Conservation (phyloP, 2,329 filamentous ascomycete species). For the Alternaria longipes region DNA sequence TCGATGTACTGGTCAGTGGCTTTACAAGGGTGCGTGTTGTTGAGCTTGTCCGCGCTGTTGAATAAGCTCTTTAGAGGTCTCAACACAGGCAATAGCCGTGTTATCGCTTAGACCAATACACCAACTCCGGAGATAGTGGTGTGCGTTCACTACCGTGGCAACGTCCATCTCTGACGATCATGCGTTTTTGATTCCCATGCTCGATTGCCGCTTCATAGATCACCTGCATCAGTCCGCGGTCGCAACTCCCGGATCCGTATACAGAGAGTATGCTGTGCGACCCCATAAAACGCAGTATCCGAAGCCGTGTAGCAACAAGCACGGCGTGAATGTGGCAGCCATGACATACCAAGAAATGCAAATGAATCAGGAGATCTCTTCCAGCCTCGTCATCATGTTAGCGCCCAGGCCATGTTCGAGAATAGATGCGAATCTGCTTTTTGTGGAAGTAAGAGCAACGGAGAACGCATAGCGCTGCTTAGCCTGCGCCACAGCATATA, state of each 20-base stretch:
- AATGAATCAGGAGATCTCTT: background rate
- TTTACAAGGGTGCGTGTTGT: background rate
- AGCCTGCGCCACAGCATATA: conserved; percentile 1
- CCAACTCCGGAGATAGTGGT: background rate
- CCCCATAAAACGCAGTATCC: conserved; percentile 2
- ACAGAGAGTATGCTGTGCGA: conserved; percentile 1
- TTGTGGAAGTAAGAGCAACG: background rate
- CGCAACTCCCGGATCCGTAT: background rate
- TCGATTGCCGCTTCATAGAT: background rate
- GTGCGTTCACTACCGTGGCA: background rate
- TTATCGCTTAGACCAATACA: background rate
- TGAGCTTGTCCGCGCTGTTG: background rate
- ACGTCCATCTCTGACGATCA: conserved; percentile 1
- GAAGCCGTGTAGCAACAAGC: conserved; percentile 9
- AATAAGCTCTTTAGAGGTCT: background rate
- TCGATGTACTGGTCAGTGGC: background rate
- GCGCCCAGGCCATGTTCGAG: background rate
- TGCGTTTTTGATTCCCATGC: conserved; percentile 1
- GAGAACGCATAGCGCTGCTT: background rate
- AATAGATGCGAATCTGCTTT: background rate
- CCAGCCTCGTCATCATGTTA: background rate
- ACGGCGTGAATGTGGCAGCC: background rate
- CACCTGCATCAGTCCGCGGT: background rate
- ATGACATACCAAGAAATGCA: background rate
- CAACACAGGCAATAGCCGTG: background rate